These are phyloP conservation scores for Phialocephala sp. DNA, from an alignment of 2,329 filamentous ascomycete genomes.

Conservation along the genomic window DNA sequence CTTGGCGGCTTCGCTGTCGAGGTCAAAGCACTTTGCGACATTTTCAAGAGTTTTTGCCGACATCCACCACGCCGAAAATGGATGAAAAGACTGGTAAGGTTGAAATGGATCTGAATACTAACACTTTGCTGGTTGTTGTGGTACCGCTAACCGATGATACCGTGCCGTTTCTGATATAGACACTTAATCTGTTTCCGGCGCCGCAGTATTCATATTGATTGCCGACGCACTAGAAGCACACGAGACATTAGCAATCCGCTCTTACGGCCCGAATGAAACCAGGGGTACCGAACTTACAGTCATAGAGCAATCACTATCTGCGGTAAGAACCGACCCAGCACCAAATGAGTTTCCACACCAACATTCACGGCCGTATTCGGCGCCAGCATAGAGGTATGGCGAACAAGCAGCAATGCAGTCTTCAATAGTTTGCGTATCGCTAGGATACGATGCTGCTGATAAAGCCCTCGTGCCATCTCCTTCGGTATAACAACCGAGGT, in stretches of 20 bases:
- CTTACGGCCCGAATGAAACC: not conserved
- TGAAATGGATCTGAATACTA: slow-evolving; percentile 15
- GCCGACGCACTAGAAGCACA: slow-evolving; percentile 34
- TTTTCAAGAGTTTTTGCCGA: not conserved
- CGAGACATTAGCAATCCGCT: not conserved
- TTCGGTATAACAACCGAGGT: slow-evolving; percentile 36
- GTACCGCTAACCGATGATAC: slow-evolving; percentile 1
- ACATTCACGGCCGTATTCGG: slow-evolving; percentile 36
- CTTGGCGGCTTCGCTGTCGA: not conserved
- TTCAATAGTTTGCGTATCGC: slow-evolving; percentile 28
- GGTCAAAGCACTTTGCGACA: not conserved
- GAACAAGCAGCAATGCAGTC: slow-evolving; percentile 30
- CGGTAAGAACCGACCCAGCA: slow-evolving; percentile 22
- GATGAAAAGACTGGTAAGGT: not conserved
- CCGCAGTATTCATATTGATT: slow-evolving; percentile 43
- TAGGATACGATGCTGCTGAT: slow-evolving; percentile 22
- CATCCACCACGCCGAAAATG: not conserved
- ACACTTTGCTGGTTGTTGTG: slow-evolving; percentile 15
- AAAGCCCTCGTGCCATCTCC: slow-evolving; percentile 25
- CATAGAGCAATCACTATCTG: slow-evolving; percentile 29
- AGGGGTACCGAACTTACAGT: not conserved
- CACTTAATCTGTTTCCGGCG: slow-evolving; percentile 38
- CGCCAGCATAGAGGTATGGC: slow-evolving; percentile 48
- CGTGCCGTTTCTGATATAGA: slow-evolving; percentile 32
- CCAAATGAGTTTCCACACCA: slow-evolving; percentile 42